phyloP scores from a whole-genome alignment of 2,329 filamentous ascomycete genomes.

The Penicillium sp. region DNA sequence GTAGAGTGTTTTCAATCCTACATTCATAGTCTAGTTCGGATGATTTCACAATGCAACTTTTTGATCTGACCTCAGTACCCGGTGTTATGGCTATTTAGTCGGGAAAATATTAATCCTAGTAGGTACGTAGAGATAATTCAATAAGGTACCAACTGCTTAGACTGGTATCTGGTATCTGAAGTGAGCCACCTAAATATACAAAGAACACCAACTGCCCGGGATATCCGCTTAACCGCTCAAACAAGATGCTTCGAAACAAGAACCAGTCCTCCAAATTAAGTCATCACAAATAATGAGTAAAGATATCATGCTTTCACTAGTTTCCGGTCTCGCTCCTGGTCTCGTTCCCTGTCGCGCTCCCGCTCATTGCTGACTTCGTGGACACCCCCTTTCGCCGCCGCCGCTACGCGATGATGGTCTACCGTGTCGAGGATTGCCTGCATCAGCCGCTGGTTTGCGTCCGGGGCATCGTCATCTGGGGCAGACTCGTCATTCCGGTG shows the following conservation, averaged over 20 bases:
- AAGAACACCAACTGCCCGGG: conserved; percentile 22
- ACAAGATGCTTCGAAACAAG: conserved; percentile 17
- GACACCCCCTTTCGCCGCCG: conserved; percentile 35
- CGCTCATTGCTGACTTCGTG: conserved; percentile 30
- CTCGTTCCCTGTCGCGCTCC: conserved; percentile 23
- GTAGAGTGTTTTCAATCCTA: too few relatives aligned
- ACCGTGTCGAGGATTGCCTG: conserved; percentile 51
- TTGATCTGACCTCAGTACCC: too few relatives aligned
- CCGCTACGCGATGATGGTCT: conserved; percentile 44
- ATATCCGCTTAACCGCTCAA: conserved; percentile 34
- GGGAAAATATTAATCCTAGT: too few relatives aligned
- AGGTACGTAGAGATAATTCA: too few relatives aligned
- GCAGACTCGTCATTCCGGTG: conserved; percentile 22
- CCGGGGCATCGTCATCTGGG: conserved; percentile 42
- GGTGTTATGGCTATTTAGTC: too few relatives aligned
- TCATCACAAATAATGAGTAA: conserved; percentile 15
- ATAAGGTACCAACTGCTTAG: not conserved
- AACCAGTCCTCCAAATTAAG: conserved; percentile 16
- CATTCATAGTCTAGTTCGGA: too few relatives aligned
- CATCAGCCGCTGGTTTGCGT: conserved; percentile 46
- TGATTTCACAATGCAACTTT: too few relatives aligned
- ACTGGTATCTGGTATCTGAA: not conserved
- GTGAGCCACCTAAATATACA: not conserved
- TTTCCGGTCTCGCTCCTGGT: conserved; percentile 36
- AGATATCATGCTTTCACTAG: conserved; percentile 31